Evolutionary conservation across 1,284 basidiomycete species (phyloP).

Genomic region (Ceratobasidium sp.): DNA sequence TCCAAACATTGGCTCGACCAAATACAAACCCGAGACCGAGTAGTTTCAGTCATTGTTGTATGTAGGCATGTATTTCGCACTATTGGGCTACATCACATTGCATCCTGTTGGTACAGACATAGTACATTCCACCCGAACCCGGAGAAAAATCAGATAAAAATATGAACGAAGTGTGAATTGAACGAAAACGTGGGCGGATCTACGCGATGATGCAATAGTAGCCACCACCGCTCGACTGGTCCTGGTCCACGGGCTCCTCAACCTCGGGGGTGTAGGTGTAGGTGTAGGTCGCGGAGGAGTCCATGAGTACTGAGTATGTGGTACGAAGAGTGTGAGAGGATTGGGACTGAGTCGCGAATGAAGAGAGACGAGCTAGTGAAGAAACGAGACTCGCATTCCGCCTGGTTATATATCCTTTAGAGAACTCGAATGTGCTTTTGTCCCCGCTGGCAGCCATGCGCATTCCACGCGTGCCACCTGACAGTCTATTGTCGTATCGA

Average conservation of each 20-base stretch:
- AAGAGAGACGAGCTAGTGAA: slow-evolving; percentile 7
- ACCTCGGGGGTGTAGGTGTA: slow-evolving; percentile 23
- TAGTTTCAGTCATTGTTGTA: too few relatives aligned
- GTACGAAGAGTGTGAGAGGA: background rate
- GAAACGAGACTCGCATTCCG: background rate
- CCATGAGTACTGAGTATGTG: slow-evolving; percentile 26
- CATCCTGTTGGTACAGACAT: background rate
- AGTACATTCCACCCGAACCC: background rate
- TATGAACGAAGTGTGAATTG: background rate
- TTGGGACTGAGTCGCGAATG: background rate
- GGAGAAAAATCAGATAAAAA: background rate
- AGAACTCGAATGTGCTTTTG: background rate
- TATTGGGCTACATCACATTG: too few relatives aligned
- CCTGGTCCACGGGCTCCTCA: slow-evolving; percentile 29
- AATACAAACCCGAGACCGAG: too few relatives aligned
- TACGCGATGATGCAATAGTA: slow-evolving; percentile 28
- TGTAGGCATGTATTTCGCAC: too few relatives aligned
- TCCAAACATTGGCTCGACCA: too few relatives aligned
- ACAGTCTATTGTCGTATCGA: background rate
- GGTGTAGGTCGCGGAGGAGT: slow-evolving; percentile 23
- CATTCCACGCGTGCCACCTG: background rate
- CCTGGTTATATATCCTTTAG: background rate
- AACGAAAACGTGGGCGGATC: background rate
- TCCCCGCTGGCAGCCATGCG: background rate
- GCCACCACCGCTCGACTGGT: background rate